Conservation (phyloP, 495 filamentous ascomycete genomes). For the Chlorociboria aeruginascens region DNA sequence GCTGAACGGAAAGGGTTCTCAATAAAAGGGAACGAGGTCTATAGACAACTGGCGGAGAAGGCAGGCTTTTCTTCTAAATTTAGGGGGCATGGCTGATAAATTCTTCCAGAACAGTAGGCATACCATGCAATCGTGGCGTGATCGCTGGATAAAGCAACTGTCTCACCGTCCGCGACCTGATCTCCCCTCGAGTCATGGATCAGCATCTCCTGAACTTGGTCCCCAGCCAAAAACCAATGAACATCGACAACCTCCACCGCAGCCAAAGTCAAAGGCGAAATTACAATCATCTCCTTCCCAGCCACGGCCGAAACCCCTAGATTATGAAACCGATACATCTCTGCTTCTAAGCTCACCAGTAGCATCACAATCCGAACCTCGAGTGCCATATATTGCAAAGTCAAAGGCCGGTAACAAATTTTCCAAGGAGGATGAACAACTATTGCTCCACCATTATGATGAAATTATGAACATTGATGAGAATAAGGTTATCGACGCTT, state of each 20-base stretch:
- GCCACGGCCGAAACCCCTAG: not conserved
- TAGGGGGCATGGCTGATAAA: not conserved
- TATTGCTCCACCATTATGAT: conserved; percentile 4
- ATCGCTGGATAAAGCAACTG: conserved; percentile 52
- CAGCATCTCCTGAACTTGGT: not conserved
- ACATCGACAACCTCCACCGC: not conserved
- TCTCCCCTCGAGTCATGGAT: not conserved
- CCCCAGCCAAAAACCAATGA: not conserved
- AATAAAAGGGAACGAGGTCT: conserved; percentile 48
- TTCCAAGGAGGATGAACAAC: conserved; percentile 11
- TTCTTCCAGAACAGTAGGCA: conserved; percentile 46
- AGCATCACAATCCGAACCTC: not conserved
- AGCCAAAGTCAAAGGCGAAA: not conserved
- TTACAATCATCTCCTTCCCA: not conserved
- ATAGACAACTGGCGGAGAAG: conserved; percentile 44
- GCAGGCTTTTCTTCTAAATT: conserved; percentile 23
- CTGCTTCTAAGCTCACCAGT: not conserved
- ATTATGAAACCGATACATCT: not conserved
- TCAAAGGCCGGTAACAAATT: conserved; percentile 4
- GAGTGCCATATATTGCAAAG: not conserved
- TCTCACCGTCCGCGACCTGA: conserved; percentile 13
- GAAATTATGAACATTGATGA: conserved; percentile 13
- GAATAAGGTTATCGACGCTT: conserved; percentile 11
- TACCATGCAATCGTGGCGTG: conserved; percentile 60
- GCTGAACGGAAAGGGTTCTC: conserved; percentile 31